A percentile compares a stretch with the other conserved stretches of the same genome.
Evolutionary conservation across 192 early-diverging fungal species (phyloP).

Genomic region (Backusella westeae): DNA sequence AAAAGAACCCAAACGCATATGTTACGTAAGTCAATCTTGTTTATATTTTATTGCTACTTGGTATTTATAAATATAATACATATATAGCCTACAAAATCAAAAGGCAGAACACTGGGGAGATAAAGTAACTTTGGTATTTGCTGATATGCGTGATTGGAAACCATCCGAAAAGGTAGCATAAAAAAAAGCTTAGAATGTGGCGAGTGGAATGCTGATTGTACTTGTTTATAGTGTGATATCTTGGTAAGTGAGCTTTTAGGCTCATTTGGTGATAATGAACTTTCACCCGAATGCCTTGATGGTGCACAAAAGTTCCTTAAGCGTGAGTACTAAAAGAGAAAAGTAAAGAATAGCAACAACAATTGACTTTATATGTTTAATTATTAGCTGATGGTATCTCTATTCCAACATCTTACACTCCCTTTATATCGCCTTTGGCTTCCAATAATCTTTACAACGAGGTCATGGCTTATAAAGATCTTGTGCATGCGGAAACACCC

Average conservation of each 20-base stretch:
- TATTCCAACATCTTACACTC: conserved; percentile 84
- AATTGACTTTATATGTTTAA: neutral
- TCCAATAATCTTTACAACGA: conserved; percentile 81
- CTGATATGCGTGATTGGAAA: conserved; percentile 90
- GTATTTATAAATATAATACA: conserved; percentile 37
- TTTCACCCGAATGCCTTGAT: conserved; percentile 97
- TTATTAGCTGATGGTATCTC: conserved; percentile 72
- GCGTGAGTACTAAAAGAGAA: conserved; percentile 24
- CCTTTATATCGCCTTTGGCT: conserved; percentile 85
- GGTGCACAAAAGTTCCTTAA: conserved; percentile 77
- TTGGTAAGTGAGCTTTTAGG: conserved; percentile 95
- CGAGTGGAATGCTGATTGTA: neutral
- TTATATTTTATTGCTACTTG: neutral
- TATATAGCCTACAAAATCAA: conserved; percentile 65
- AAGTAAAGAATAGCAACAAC: neutral
- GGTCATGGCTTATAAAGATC: conserved; percentile 65
- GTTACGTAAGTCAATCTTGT: conserved; percentile 57
- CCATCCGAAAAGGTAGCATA: conserved; percentile 58
- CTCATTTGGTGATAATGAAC: conserved; percentile 99
- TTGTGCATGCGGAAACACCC: conserved; percentile 80
- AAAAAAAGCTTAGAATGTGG: neutral
- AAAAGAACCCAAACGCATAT: conserved; percentile 97
- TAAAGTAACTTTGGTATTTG: conserved; percentile 77
- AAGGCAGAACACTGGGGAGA: conserved; percentile 79
- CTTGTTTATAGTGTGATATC: conserved; percentile 70